These are phyloP conservation scores for Trametes cinnabarina DNA, from an alignment of 768 basidiomycete genomes.

Conservation along the genomic window DNA sequence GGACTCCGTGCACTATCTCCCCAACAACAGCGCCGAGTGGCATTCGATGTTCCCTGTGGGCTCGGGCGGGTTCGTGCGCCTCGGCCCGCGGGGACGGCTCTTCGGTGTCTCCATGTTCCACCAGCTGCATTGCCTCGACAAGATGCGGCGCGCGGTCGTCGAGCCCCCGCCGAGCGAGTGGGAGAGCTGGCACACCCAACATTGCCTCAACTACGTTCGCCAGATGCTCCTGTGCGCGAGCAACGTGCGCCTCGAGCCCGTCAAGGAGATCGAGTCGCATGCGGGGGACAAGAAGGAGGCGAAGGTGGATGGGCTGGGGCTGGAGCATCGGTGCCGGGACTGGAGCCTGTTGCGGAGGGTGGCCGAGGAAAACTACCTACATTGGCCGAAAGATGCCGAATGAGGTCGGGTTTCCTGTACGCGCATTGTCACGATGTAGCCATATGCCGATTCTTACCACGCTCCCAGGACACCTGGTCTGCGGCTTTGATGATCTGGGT, in stretches of 20 bases:
- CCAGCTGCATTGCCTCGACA: constrained; percentile 35
- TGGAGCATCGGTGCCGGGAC: constrained; percentile 24
- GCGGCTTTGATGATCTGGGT: no score
- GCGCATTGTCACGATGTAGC: no score
- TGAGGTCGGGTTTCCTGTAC: no score
- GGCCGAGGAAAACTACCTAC: constrained; percentile 22
- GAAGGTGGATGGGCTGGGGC: constrained; percentile 26
- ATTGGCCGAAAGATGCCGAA: constrained; percentile 1
- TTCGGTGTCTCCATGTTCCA: constrained; percentile 28
- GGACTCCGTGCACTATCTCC: neutral
- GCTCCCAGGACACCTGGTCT: no score
- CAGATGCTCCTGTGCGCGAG: constrained; percentile 33
- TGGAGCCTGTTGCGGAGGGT: constrained; percentile 21
- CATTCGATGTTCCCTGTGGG: constrained; percentile 22
- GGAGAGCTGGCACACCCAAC: constrained; percentile 25
- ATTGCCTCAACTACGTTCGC: constrained; percentile 34
- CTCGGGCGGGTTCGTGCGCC: constrained; percentile 22
- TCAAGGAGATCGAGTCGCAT: neutral
- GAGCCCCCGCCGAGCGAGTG: neutral
- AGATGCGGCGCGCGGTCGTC: constrained; percentile 27
- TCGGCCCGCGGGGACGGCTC: constrained; percentile 23
- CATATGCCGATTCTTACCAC: no score
- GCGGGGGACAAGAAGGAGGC: neutral
- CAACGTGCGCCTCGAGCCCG: constrained; percentile 33
- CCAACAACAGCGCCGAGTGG: constrained; percentile 24